Conservation (phyloP, 805 yeast genomes). For the Teunomyces aglyptinius region DNA sequence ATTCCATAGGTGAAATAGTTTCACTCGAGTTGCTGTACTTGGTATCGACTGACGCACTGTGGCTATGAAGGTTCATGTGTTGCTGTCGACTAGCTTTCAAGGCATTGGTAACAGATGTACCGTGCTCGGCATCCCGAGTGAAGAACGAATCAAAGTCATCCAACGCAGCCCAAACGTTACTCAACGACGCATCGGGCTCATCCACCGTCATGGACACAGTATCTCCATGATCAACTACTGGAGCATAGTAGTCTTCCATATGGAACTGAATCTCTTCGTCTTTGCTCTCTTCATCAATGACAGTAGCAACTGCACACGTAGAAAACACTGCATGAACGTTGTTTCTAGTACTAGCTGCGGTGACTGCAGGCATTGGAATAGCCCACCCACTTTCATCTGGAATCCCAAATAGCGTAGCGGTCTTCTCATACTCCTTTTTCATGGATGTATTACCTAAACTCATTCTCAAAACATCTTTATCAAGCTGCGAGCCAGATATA, state of each 20-base stretch:
- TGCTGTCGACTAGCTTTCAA: conserved; percentile 1
- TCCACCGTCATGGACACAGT: conserved; percentile 50
- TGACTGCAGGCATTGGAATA: conserved; percentile 89
- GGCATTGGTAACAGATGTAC: conserved; percentile 23
- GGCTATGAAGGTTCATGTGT: conserved; percentile 31
- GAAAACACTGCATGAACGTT: conserved; percentile 95
- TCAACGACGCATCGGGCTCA: conserved; percentile 70
- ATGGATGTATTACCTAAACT: conserved; percentile 80
- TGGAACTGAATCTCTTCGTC: conserved; percentile 51
- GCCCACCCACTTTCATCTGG: conserved; percentile 98
- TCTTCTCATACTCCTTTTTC: conserved; percentile 77
- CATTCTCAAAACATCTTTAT: conserved; percentile 88
- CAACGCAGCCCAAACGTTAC: conserved; percentile 89
- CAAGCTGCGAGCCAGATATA: conserved; percentile 88
- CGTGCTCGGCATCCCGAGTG: conserved; percentile 52
- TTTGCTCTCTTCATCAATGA: conserved; percentile 21
- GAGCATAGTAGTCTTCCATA: conserved; percentile 54
- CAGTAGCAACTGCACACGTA: conserved; percentile 58
- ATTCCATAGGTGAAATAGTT: conserved; percentile 54
- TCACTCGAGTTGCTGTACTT: conserved; percentile 45
- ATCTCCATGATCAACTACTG: conserved; percentile 40
- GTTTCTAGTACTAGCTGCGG: conserved; percentile 84
- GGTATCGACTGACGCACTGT: conserved; percentile 62
- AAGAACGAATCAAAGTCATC: conserved; percentile 88
- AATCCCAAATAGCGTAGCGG: conserved; percentile 89